Conservation (phyloP, 495 filamentous ascomycete genomes). For the Hamigera avellanea region DNA sequence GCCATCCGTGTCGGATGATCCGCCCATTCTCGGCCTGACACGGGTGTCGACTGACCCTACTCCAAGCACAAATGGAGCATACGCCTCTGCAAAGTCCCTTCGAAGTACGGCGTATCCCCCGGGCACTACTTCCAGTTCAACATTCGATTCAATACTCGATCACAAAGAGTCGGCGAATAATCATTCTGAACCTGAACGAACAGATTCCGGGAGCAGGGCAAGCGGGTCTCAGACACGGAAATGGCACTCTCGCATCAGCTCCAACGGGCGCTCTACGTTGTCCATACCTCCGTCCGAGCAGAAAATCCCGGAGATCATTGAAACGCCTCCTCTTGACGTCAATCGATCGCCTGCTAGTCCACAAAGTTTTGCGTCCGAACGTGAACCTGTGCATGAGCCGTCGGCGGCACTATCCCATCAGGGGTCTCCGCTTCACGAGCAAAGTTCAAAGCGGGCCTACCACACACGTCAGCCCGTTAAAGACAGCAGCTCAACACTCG, state of each 20-base stretch:
- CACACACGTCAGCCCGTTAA: constrained; percentile 16
- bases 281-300: constrained; percentile 24
- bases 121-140: constrained; percentile 11
- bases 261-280: constrained; percentile 36
- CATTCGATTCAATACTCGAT: constrained; percentile 19
- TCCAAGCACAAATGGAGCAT: constrained; percentile 20
- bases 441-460: constrained; percentile 14
- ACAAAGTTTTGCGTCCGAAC: constrained; percentile 26
- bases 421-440: constrained; percentile 10
- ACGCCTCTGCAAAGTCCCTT: constrained; percentile 15
- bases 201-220: constrained; percentile 4
- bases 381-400: constrained; percentile 45
- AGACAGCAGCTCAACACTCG: constrained; percentile 19
- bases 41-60: constrained; percentile 71
- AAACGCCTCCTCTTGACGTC: constrained; percentile 44
- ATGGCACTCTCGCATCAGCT: constrained; percentile 33
- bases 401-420: constrained; percentile 18
- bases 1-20: constrained; percentile 22
- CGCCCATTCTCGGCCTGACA: constrained; percentile 43
- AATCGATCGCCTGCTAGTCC: constrained; percentile 16
- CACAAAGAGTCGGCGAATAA: constrained; percentile 15
- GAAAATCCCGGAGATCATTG: constrained; percentile 55
- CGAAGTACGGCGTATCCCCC: constrained; percentile 12
- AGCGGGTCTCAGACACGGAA: constrained; percentile 20
- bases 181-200: constrained; percentile 4